Evolutionary conservation across 202 grass and related monocot species (phyloP).

Genomic region (Bolboschoenoplectus hybrid): DNA sequence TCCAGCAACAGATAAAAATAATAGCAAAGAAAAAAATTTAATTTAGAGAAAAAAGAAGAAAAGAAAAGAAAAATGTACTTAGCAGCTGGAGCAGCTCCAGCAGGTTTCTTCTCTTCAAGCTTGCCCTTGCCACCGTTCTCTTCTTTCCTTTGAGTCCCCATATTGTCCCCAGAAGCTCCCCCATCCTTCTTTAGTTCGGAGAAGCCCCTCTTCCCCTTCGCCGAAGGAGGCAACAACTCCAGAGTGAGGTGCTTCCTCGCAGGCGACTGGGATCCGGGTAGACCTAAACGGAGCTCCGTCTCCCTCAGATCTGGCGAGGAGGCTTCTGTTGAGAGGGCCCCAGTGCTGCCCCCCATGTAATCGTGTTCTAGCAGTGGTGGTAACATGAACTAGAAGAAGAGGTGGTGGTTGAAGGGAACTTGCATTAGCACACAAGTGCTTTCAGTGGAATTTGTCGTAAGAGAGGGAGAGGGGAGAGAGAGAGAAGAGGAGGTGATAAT

Average conservation of each 20-base stretch:
- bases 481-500: not conserved
- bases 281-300: constrained; percentile 67
- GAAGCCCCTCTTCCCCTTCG: constrained; percentile 75
- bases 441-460: constrained; percentile 2
- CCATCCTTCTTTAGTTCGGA: constrained; percentile 49
- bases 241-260: constrained; percentile 50
- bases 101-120: constrained; percentile 41
- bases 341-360: constrained; percentile 68
- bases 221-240: constrained; percentile 48
- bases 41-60: not conserved
- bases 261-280: constrained; percentile 74
- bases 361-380: constrained; percentile 70
- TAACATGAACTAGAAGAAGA: constrained; percentile 46
- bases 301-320: constrained; percentile 39
- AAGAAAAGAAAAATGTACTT: constrained; percentile 53
- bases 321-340: constrained; percentile 41
- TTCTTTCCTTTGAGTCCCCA: constrained; percentile 33
- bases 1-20: not conserved
- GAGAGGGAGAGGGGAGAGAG: not conserved
- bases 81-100: constrained; percentile 57
- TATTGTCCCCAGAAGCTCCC: not conserved
- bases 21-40: not conserved
- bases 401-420: constrained; percentile 28
- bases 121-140: constrained; percentile 14
- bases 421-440: constrained; percentile 31